phyloP scores from a whole-genome alignment of 2,329 filamentous ascomycete genomes.

The Chaetomium olivaceum region DNA sequence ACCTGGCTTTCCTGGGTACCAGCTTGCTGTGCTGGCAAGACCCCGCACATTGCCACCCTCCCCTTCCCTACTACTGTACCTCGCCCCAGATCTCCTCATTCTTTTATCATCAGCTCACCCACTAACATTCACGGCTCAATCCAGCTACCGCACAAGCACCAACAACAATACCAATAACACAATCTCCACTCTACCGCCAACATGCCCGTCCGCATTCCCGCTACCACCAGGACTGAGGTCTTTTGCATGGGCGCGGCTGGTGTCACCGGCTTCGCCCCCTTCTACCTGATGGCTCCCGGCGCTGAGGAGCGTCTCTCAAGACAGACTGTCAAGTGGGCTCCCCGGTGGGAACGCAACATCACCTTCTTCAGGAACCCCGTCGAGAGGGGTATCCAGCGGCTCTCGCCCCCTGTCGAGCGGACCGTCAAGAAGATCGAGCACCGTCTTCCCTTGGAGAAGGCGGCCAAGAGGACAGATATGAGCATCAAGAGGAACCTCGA shows the following conservation, averaged over 20 bases:
- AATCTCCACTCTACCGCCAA: slow-evolving; percentile 32
- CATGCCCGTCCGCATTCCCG: slow-evolving; percentile 56
- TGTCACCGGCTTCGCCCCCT: slow-evolving; percentile 54
- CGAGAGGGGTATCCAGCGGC: slow-evolving; percentile 31
- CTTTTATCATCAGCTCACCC: background rate
- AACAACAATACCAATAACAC: slow-evolving; percentile 5
- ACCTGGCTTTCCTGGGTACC: background rate
- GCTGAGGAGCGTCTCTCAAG: slow-evolving; percentile 55
- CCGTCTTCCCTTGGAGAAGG: slow-evolving; percentile 32
- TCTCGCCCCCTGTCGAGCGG: slow-evolving; percentile 31
- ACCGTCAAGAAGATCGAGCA: slow-evolving; percentile 32
- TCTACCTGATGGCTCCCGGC: slow-evolving; percentile 59
- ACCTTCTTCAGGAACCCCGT: slow-evolving; percentile 47
- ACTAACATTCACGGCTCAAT: slow-evolving; percentile 10
- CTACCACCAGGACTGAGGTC: slow-evolving; percentile 50
- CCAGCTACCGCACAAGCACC: slow-evolving; percentile 3
- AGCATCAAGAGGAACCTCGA: slow-evolving; percentile 30
- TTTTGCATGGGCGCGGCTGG: slow-evolving; percentile 57
- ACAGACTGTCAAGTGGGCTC: slow-evolving; percentile 60
- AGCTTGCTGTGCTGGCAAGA: background rate
- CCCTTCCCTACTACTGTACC: background rate
- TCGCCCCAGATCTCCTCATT: background rate
- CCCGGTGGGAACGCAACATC: slow-evolving; percentile 61
- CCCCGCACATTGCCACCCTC: slow-evolving; percentile 1
- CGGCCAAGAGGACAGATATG: slow-evolving; percentile 26